Conservation (phyloP, 176 grass and related monocot species). For the Alopecurus myosuroides region DNA sequence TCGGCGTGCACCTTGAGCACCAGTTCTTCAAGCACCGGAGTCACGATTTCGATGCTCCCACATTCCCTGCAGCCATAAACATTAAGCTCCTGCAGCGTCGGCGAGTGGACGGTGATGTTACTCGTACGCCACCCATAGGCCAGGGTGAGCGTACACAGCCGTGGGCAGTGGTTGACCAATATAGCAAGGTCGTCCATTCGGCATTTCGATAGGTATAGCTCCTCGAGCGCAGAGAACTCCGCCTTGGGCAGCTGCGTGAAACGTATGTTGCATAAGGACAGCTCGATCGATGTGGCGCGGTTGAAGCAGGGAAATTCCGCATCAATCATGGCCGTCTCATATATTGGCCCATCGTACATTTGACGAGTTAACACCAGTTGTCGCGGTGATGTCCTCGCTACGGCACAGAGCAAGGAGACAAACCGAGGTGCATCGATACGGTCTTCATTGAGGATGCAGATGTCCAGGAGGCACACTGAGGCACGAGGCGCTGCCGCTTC, state of each 20-base stretch:
- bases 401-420: background rate
- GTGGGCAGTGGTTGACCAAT: background rate
- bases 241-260: background rate
- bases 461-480: background rate
- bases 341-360: rapidly evolving
- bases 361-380: background rate
- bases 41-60: background rate
- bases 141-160: background rate
- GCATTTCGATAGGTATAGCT: background rate
- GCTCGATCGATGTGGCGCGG: background rate
- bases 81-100: background rate
- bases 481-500: background rate
- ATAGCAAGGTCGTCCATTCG: background rate
- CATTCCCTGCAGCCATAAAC: background rate
- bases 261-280: background rate
- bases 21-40: background rate
- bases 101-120: background rate
- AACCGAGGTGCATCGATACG: background rate
- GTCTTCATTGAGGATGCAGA: background rate
- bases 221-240: background rate
- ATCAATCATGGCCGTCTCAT: background rate
- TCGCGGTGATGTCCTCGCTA: background rate
- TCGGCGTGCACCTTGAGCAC: background rate
- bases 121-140: background rate
- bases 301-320: background rate